Conservation (phyloP, 495 filamentous ascomycete species). For the Neurospora sp. region DNA sequence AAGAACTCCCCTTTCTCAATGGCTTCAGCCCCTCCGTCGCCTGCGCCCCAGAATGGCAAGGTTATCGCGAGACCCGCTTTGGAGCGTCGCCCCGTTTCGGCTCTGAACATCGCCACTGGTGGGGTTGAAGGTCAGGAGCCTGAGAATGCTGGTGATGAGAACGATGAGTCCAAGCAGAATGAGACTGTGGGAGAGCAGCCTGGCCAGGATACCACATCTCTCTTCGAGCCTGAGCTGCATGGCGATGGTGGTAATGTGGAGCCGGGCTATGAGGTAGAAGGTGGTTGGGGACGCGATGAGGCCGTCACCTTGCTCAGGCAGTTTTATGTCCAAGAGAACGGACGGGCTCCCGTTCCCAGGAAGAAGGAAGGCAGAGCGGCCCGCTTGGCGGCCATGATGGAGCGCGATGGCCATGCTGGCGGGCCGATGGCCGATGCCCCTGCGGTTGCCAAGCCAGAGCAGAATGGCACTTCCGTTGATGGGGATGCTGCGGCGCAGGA, state of each 20-base stretch:
- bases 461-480: background rate
- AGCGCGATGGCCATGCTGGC: constrained; percentile 22
- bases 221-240: constrained; percentile 6
- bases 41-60: constrained; percentile 20
- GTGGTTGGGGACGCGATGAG: constrained; percentile 76
- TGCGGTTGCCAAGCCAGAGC: background rate
- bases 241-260: constrained; percentile 49
- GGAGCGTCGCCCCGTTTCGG: constrained; percentile 15
- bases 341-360: constrained; percentile 48
- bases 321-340: constrained; percentile 97
- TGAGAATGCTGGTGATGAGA: constrained; percentile 2
- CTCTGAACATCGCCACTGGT: background rate
- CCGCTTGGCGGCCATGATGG: constrained; percentile 36
- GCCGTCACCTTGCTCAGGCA: constrained; percentile 82
- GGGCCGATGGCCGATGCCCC: constrained; percentile 12
- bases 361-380: constrained; percentile 45
- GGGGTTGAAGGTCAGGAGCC: background rate
- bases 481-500: background rate
- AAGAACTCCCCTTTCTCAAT: constrained; percentile 46
- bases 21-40: constrained; percentile 18
- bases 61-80: constrained; percentile 17
- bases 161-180: background rate
- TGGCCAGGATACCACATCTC: background rate
- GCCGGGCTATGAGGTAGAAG: constrained; percentile 61
- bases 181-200: background rate